A percentile compares a stretch with the other conserved stretches of the same genome.
Conservation (phyloP, 1,139 yeast species). For the Pichia sorboxylosa region DNA sequence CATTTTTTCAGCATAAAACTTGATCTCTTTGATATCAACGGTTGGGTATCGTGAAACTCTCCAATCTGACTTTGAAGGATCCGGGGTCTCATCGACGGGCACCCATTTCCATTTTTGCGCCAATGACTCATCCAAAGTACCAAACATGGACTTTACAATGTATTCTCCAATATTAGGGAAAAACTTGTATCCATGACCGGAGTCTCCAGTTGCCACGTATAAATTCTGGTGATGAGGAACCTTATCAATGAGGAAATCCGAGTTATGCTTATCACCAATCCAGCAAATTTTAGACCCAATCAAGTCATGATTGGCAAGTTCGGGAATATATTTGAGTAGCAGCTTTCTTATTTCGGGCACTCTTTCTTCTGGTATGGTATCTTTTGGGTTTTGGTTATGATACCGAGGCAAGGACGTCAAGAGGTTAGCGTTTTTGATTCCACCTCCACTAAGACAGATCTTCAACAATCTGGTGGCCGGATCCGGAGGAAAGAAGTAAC, state of each 20-base stretch:
- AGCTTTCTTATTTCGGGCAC: conserved; percentile 13
- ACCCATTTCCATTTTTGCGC: conserved; percentile 27
- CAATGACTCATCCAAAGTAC: conserved; percentile 18
- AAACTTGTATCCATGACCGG: conserved; percentile 35
- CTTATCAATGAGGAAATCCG: conserved; percentile 32
- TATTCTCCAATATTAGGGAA: conserved; percentile 33
- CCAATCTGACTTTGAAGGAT: conserved; percentile 26
- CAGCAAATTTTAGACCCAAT: conserved; percentile 33
- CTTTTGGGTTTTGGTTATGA: conserved; percentile 22
- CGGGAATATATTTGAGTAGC: conserved; percentile 27
- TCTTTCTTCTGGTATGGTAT: conserved; percentile 17
- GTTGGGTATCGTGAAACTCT: conserved; percentile 20
- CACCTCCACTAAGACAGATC: conserved; percentile 27
- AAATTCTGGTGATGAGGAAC: conserved; percentile 27
- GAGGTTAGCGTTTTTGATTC: conserved; percentile 10
- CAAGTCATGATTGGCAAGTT: conserved; percentile 27
- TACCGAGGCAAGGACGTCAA: conserved; percentile 29
- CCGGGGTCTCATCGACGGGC: conserved; percentile 12
- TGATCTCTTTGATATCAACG: conserved; percentile 24
- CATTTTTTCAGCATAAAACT: conserved; percentile 10
- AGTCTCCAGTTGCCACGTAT: conserved; percentile 28
- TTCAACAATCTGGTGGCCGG: conserved; percentile 27
- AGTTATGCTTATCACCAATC: conserved; percentile 35
- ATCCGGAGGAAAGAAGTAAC: conserved; percentile 42
- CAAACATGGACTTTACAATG: conserved; percentile 23